Evolutionary conservation across 805 yeast species (phyloP), one percentile per base, ranked within the genome.

Genomic region (Kazachstania kunashirensis): DNA sequence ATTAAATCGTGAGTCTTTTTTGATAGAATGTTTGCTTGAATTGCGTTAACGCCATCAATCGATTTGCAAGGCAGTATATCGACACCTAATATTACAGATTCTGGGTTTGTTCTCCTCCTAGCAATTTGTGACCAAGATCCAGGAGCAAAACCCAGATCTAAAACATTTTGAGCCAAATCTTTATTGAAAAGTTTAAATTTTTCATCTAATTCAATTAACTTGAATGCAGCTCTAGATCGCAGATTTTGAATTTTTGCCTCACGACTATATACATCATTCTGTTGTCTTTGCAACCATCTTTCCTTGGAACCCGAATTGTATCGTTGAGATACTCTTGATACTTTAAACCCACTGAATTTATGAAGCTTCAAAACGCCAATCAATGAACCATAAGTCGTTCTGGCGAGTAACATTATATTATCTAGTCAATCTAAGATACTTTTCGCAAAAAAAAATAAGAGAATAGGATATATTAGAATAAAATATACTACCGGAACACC

Each of bases 81-180:
- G 9, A 86, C 83, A 5, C 96, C 96, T 10, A 85, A 53, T 3
- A 85, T 74, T 15, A 67, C 62, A 1, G 85, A 79, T 2, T 61
- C 52, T 1, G 69, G 68, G 14, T 57, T 50, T 1, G 76, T 67
- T 38, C 71, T 56, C 36, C 72, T 73, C 7, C 71, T 61, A 0
- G 89, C 88, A 1, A 84, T 88, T 53, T 85, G 95, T 7, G 89
- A 74, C 96, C 96, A 85, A 3, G 95, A 86, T 0, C 96, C 96
- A 0, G 96, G 96, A 0, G 95, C 94, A 56, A 77, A 86, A 0
- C 96, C 95, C 31, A 92, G 62, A 62, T 92, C 98, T 4, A 92
- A 75, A 1, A 92, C 81, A 29, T 75, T 71, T 45, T 62, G 67
- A 0, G 75, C 67, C 6, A 12, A n/a, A 6, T 37, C 31, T 2